phyloP scores from a whole-genome alignment of 352 stramenopile species.

The Blastocystis sp. region DNA sequence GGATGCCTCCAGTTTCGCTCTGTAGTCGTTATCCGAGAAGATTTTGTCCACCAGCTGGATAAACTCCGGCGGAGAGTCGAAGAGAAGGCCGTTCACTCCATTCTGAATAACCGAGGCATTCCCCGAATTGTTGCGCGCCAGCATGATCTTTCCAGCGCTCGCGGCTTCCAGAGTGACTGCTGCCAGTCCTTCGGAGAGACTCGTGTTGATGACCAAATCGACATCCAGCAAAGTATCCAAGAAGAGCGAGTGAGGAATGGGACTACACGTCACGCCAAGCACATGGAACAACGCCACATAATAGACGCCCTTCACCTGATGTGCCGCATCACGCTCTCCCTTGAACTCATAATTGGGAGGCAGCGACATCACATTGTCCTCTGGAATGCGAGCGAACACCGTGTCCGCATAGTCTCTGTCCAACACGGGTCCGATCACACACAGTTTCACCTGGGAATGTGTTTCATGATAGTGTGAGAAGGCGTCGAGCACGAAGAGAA shows the following conservation, averaged over 20 bases:
- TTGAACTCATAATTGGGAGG: background rate
- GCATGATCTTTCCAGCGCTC: slow-evolving; percentile 27
- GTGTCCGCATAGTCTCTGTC: slow-evolving; percentile 18
- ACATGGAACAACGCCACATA: background rate
- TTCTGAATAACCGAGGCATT: slow-evolving; percentile 18
- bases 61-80: slow-evolving; percentile 29
- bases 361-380: background rate
- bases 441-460: background rate
- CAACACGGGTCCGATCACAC: slow-evolving; percentile 41
- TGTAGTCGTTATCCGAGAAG: background rate
- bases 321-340: background rate
- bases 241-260: slow-evolving; percentile 31
- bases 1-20: background rate
- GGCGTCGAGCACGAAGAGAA: background rate
- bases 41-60: background rate
- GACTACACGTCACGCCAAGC: background rate
- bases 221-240: slow-evolving; percentile 43
- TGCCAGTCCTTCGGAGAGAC: slow-evolving; percentile 33
- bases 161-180: slow-evolving; percentile 29
- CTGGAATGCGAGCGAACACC: background rate
- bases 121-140: slow-evolving; percentile 38
- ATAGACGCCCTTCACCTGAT: background rate
- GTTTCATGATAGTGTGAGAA: slow-evolving; percentile 30
- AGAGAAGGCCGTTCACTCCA: slow-evolving; percentile 22
- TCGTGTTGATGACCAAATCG: slow-evolving; percentile 30